Evolutionary conservation across 106 monocot genomes (phyloP).

Genomic region (Gastrodia elata): DNA sequence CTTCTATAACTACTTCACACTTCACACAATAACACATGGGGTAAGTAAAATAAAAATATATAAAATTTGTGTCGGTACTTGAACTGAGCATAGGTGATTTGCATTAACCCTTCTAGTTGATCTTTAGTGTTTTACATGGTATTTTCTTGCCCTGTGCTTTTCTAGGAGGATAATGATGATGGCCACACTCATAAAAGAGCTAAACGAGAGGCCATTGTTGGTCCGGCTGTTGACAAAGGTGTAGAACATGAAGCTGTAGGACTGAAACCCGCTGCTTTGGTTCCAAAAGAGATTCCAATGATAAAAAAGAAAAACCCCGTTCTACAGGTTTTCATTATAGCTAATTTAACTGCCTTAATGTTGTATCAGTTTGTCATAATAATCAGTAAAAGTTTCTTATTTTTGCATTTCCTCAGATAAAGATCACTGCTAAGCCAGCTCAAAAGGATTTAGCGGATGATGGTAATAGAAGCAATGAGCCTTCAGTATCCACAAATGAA

Average conservation of each 20-base stretch:
- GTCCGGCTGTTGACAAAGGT: slow-evolving; percentile 76
- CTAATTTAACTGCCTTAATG: background rate
- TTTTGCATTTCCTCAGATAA: slow-evolving; percentile 43
- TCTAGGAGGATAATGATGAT: slow-evolving; percentile 46
- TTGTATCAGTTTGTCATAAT: background rate
- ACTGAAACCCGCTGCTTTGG: slow-evolving; percentile 60
- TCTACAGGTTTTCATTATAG: slow-evolving; percentile 44
- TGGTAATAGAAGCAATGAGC: slow-evolving; percentile 15
- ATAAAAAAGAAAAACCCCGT: slow-evolving; percentile 92
- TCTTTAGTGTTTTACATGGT: background rate
- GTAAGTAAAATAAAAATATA: too few relatives aligned
- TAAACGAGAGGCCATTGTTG: slow-evolving; percentile 66
- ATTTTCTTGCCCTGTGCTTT: slow-evolving; percentile 11
- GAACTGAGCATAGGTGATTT: too few relatives aligned
- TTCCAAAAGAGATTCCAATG: slow-evolving; percentile 79
- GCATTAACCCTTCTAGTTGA: too few relatives aligned
- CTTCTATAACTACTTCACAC: too few relatives aligned
- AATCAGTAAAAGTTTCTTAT: background rate
- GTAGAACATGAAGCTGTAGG: slow-evolving; percentile 92
- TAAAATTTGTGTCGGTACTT: too few relatives aligned
- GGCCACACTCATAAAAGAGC: slow-evolving; percentile 36
- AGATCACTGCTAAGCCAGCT: slow-evolving; percentile 59
- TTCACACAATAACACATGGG: too few relatives aligned
- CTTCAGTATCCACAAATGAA: slow-evolving; percentile 15
- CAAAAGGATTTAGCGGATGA: slow-evolving; percentile 30